Percentiles rank a stretch among this genome's conserved stretches.
Conservation (phyloP, 2,329 filamentous ascomycete species). For the Trichoderma atroviride region DNA sequence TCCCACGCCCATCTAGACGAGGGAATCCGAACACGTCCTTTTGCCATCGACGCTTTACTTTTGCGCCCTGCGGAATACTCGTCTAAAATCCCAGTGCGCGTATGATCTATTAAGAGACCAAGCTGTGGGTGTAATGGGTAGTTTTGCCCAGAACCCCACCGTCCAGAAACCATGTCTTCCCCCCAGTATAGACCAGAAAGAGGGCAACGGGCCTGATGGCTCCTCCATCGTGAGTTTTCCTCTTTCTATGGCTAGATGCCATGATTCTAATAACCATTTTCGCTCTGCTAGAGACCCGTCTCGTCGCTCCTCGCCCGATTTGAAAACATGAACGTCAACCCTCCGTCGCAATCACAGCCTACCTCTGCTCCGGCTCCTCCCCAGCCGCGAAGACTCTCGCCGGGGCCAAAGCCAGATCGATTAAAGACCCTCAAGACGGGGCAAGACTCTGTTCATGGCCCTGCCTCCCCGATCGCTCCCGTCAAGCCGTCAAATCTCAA, state of each 20-base stretch:
- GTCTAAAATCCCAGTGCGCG: slow-evolving; percentile 29
- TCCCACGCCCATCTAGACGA: neutral
- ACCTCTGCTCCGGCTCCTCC: slow-evolving; percentile 27
- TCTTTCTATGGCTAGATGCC: neutral
- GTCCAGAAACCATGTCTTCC: slow-evolving; percentile 35
- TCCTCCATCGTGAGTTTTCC: slow-evolving; percentile 67
- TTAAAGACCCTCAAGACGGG: slow-evolving; percentile 46
- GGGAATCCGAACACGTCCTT: neutral
- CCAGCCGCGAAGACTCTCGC: slow-evolving; percentile 42
- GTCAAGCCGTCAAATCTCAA: slow-evolving; percentile 31
- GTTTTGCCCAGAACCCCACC: slow-evolving; percentile 37
- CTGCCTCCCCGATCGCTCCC: slow-evolving; percentile 21
- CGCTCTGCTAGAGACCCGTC: slow-evolving; percentile 66
- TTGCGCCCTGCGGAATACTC: slow-evolving; percentile 1
- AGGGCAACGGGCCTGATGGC: slow-evolving; percentile 67
- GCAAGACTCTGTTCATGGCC: slow-evolving; percentile 36
- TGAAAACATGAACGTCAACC: slow-evolving; percentile 63
- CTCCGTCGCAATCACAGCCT: slow-evolving; percentile 31
- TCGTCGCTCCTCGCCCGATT: slow-evolving; percentile 81
- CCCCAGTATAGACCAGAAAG: slow-evolving; percentile 38
- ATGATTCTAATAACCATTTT: slow-evolving; percentile 5
- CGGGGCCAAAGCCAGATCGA: slow-evolving; percentile 48
- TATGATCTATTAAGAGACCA: slow-evolving; percentile 34
- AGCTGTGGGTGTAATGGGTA: slow-evolving; percentile 44
- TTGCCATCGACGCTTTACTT: neutral